Base-by-base conservation (phyloP, 139 green algal genomes). In the Coelastrella sp. region DNA sequence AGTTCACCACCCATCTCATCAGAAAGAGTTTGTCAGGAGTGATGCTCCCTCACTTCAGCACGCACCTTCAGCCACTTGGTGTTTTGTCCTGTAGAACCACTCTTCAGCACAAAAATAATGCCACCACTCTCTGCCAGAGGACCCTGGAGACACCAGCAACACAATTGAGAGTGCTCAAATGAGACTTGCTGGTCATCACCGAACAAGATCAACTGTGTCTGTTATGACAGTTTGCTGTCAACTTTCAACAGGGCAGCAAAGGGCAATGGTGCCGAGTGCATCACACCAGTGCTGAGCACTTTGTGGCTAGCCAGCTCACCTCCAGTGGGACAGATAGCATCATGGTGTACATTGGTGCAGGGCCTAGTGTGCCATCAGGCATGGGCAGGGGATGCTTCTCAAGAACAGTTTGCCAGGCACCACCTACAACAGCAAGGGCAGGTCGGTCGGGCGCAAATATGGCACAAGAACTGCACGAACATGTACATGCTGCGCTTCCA, bases 51-150 rank as follows among this genome's bases (percentile, higher is more conserved):
- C 27, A n/a, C 25, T 3, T 8, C 25, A 17, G 30, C 30, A 6
- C 64, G 15, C 45, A 79, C 79, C 37, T 82, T 81, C 35, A 87
- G 82, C 82, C 82, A 87, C 43, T 73, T 74, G 5, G 82, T 87
- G 53, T 62, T 76, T 37, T 86, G 81, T 2, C 79, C 79, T 2
- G 50, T 72, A n/a, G 27, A 48, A 37, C 68, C 81, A 13, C 67
- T 81, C 81, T 81, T 86, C 37, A 87, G 82, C 53, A 87, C 82
- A 48, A 87, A 87, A 37, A 87, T 82, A 27, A 87, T 9, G n/a
- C n/a, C n/a, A 21, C 82, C 82, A n/a, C 82, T 71, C 69, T 82
- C 57, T 13, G 41, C 71, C 27, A 81, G 57, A 21, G 69, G 57
- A 2, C 82, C 82, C 64, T 79, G 27, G 7, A 37, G 59, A 2